These are phyloP conservation scores for Grifola frondosa DNA, from an alignment of 1,284 basidiomycete genomes.

Conservation along the genomic window DNA sequence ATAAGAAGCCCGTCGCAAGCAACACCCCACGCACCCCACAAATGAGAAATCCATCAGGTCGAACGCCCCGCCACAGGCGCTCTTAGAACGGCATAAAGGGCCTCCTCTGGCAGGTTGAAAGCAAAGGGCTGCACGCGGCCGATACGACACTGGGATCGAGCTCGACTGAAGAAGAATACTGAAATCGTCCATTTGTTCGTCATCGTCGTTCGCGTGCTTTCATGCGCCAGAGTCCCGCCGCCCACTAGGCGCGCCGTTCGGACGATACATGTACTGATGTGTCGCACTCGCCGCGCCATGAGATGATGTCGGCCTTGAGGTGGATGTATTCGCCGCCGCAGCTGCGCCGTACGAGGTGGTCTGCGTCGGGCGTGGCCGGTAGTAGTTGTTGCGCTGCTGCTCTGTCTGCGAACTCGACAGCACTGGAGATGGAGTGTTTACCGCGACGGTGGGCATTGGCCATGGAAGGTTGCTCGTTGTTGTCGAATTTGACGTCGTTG, in stretches of 20 bases:
- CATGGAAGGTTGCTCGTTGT: conserved; percentile 37
- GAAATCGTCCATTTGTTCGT: not conserved
- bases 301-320: conserved; percentile 34
- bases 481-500: conserved; percentile 20
- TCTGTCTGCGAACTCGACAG: conserved; percentile 31
- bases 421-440: conserved; percentile 29
- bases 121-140: conserved; percentile 1
- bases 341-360: conserved; percentile 23
- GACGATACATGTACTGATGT: conserved; percentile 47
- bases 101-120: not conserved
- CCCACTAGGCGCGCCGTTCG: conserved; percentile 32
- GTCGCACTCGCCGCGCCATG: conserved; percentile 30
- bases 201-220: conserved; percentile 1
- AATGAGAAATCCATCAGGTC: not conserved
- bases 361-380: conserved; percentile 34
- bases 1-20: no score
- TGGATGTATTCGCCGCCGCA: conserved; percentile 15
- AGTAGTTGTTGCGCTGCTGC: conserved; percentile 32
- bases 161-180: not conserved
- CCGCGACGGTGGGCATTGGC: conserved; percentile 36
- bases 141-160: not conserved
- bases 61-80: not conserved
- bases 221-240: conserved; percentile 18
- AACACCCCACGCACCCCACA: not conserved
- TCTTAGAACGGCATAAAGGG: not conserved